A percentile compares a stretch with the other conserved stretches of the same genome.
Conservation (phyloP, 331 rosid species). For the Quercus lobata region DNA sequence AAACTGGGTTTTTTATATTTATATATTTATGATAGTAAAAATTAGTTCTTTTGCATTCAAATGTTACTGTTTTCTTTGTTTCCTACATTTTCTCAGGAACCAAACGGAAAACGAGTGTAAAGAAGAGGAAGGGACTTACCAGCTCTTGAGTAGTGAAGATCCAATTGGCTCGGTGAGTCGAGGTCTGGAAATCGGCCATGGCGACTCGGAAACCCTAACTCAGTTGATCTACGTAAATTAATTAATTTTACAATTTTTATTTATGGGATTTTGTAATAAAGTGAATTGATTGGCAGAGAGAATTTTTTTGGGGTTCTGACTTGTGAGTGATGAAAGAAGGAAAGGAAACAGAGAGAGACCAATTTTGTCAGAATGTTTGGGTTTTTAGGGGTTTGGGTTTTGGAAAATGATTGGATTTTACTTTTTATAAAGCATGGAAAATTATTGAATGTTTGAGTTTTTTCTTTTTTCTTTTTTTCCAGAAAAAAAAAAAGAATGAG, state of each 20-base stretch:
- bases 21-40: no score
- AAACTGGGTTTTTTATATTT: background rate
- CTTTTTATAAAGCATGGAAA: no score
- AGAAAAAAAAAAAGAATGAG: no score
- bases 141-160: slow-evolving; percentile 71
- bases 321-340: background rate
- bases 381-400: no score
- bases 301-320: background rate
- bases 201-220: background rate
- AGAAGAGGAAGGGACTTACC: slow-evolving; percentile 30
- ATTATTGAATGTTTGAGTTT: no score
- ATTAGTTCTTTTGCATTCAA: no score
- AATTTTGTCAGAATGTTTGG: no score
- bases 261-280: background rate
- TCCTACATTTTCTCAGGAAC: background rate
- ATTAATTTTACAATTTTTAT: no score
- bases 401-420: no score
- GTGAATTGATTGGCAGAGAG: background rate
- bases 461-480: no score
- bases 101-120: background rate
- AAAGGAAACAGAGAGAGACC: background rate
- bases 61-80: no score
- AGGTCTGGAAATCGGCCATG: slow-evolving; percentile 90
- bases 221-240: background rate
- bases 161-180: slow-evolving; percentile 88